These are phyloP conservation scores for Misopates orontium DNA, from an alignment of 257 asterid genomes.

Conservation along the genomic window DNA sequence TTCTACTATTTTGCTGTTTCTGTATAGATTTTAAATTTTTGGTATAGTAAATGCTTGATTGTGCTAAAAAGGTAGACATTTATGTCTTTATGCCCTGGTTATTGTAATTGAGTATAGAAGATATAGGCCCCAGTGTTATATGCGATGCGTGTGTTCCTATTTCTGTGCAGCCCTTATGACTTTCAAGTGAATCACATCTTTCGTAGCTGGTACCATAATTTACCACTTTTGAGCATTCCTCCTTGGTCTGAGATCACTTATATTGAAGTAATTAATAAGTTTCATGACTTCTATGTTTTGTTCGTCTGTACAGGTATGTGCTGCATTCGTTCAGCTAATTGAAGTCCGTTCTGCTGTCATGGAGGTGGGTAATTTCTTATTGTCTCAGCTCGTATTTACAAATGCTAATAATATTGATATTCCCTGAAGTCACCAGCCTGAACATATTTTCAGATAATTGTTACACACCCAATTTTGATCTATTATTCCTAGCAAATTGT, in stretches of 20 bases:
- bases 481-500: background rate
- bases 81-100: background rate
- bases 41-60: constrained; percentile 3
- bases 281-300: constrained; percentile 23
- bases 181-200: constrained; percentile 6
- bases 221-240: constrained; percentile 12
- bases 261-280: constrained; percentile 16
- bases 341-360: constrained; percentile 78
- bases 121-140: constrained; percentile 7
- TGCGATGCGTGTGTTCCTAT: constrained; percentile 2
- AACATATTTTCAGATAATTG: background rate
- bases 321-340: constrained; percentile 93
- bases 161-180: background rate
- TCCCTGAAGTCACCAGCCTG: no score
- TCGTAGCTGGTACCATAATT: background rate
- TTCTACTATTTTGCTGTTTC: background rate
- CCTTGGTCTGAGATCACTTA: background rate
- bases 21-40: background rate
- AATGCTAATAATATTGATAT: no score
- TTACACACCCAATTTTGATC: constrained; percentile 4
- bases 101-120: background rate
- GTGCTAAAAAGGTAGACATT: background rate
- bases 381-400: background rate
- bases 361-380: constrained; percentile 53
- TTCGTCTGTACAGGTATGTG: constrained; percentile 66